Evolutionary conservation across 345 rosid genomes (phyloP).

Genomic region (Acer saccharum): DNA sequence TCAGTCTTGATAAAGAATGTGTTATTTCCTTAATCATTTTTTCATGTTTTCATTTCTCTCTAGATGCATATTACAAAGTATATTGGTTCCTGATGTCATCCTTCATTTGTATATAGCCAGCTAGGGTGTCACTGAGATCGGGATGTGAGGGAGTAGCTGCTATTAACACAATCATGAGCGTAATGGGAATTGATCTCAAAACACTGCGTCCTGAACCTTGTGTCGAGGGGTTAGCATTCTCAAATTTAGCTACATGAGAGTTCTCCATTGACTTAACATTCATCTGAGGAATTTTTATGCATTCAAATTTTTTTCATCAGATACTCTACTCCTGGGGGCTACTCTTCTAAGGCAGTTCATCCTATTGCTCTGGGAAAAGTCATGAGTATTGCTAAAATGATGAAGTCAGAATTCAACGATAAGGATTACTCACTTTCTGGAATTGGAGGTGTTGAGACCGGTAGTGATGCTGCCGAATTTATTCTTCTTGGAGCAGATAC

Average conservation of each 20-base stretch:
- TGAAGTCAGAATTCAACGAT: constrained; percentile 63
- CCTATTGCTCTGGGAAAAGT: constrained; percentile 94
- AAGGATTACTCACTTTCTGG: constrained; percentile 78
- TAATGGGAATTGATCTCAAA: constrained; percentile 89
- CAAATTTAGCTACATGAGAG: constrained; percentile 9
- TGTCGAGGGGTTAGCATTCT: constrained; percentile 84
- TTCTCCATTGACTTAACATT: constrained; percentile 9
- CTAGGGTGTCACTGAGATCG: constrained; percentile 74
- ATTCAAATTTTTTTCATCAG: constrained; percentile 40
- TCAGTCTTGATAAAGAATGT: background rate
- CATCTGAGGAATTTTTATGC: constrained; percentile 6
- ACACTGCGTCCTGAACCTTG: constrained; percentile 93
- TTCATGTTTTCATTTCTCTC: background rate
- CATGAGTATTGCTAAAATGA: constrained; percentile 91
- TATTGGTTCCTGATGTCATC: constrained; percentile 6
- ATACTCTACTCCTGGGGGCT: constrained; percentile 98
- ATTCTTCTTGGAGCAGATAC: constrained; percentile 93
- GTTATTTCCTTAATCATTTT: background rate
- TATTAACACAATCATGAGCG: constrained; percentile 94
- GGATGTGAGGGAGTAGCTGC: constrained; percentile 93
- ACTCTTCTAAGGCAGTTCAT: constrained; percentile 91
- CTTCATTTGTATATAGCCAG: constrained; percentile 57
- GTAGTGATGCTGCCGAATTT: constrained; percentile 90
- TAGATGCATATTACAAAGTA: background rate
- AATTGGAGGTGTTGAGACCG: constrained; percentile 96